Base-by-base conservation (phyloP, 768 basidiomycete species). In the Mycena olivaceomarginata region DNA sequence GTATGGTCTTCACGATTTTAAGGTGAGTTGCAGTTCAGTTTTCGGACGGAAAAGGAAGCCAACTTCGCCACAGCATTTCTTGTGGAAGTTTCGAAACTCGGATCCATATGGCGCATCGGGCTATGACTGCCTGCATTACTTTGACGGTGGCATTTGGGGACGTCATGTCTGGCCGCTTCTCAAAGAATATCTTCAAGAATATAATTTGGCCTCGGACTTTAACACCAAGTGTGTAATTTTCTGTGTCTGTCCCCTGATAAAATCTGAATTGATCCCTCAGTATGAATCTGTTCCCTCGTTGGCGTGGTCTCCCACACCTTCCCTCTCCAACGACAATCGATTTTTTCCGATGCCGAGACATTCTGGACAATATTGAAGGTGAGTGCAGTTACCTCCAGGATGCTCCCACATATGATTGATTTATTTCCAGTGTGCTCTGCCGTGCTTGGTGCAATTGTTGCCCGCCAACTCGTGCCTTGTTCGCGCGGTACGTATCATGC, bases 251-350 rank as follows among this genome's bases (percentile, higher is more conserved):
- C 31, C 31, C 31, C 31, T 31, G 31, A 31, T 5, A 2, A 37
- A 31, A 31, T 31, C 31, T 31, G 41, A 48, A n/a, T 66, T 53
- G 22, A 20, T 66, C 31, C 31, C 3, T 31, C 31, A 31, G 31
- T 31, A 31, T 31, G 31, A 31, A 31, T 31, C 31, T 1, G 16
- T 77, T 77, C 22, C 76, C 72, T 7, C 67, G 66, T 31, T 77
- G 76, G 76, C 67, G 71, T 4, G 67, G 40, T 46, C 63, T 77
- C 37, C 65, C n/a, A 77, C 72, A 74, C 31, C 4, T 70, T 13
- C 39, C 59, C n/a, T 67, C 76, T 0, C 66, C 72, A 8, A 77
- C 76, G 22, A 77, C 65, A 16, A 77, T 77, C 37, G 31, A 31
- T 31, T 31, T 31, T 31, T 31, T n/a, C 31, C 3, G 31, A 31